Base-by-base conservation (phyloP, 768 basidiomycete genomes). In the Coprinopsis cinerea region DNA sequence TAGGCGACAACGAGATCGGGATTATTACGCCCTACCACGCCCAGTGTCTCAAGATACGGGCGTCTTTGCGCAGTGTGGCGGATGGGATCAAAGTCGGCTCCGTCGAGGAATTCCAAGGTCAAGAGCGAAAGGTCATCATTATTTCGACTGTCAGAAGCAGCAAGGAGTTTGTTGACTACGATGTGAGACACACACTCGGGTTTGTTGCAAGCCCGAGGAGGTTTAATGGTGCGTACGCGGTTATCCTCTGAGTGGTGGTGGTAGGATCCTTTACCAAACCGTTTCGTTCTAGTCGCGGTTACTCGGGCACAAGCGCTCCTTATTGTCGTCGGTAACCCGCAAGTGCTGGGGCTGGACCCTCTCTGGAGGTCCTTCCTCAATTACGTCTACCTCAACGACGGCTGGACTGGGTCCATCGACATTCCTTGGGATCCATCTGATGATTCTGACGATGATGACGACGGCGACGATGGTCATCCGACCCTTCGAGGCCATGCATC, bases 41-140 rank as follows among this genome's bases (percentile, higher is more conserved):
- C 0, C 83, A 85, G 56, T 71, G 72, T 40, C 58, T 63, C 13
- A 80, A 76, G 57, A 66, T 83, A 17, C 69, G 77, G 11, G 59
- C 49, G 6, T 47, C 61, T 1, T 58, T 83, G 15, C 57, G 60
- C 24, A 54, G 48, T 30, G 59, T 65, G 18, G 66, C 67, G 1
- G 69, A 70, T 22, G 65, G 59, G 4, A 66, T 83, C 48, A 83
- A 83, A 55, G 76, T 85, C 14, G 83, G 81, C 17, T 81, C 77
- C 17, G 81, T 82, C 1, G 83, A 84, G 55, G 80, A 82, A 49
- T 82, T 82, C 63, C 82, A 83, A 61, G 83, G 82, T 6, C 78
- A 82, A 79, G 80, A 82, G 61, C 72, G 77, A 6, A 66, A 67
- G 4, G 74, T 79, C 0, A 77, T 82, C 32, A 75, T 81, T 32